Evolutionary conservation across 2,329 filamentous ascomycete genomes (phyloP), one percentile per base, ranked within the genome.

Genomic region (Knufia petricola): DNA sequence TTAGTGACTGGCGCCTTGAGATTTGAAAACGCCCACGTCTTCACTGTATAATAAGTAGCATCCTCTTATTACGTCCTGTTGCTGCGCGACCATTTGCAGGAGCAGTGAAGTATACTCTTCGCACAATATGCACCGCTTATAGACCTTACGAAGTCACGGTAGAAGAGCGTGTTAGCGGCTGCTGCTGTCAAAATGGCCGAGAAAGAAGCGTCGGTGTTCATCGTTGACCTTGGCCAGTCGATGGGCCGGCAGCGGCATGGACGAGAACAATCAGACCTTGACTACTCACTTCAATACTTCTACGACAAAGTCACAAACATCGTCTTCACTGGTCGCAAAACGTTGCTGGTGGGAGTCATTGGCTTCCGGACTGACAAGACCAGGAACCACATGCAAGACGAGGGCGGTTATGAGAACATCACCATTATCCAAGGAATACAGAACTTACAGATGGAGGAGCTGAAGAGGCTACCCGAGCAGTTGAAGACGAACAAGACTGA

Each of bases 191-290:
- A 26, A 7, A 96, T 96, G 90, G 84, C 88, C 9, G 82, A 85
- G 54, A 98, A 98, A 65, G 87, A 96, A 70, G 87, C 88, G 7
- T 92, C 84, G 0, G 79, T 96, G 37, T 98, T 92, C 66, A 84
- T 98, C 58, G 69, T 98, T 52, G 92, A 98, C 68, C 73, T 95
- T 20, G 89, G 88, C 50, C 73, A 71, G 60, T 85, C 89, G n/a
- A 95, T 94, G 85, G 83, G 75, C 50, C 73, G 84, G 62, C 76
- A 73, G 58, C 78, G 80, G 58, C 75, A 79, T 68, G 87, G 84
- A 21, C 81, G 92, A 56, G 63, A 71, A 17, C 78, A 90, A 63
- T 84, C 84, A 2, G 85, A 96, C 63, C 77, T 98, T 15, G 87
- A 95, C 52, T 98, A 84, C 80, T 79, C 81, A 41, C 82, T 96